Evolutionary conservation across 306 rosid species (phyloP).

Genomic region (Vicia villosa): DNA sequence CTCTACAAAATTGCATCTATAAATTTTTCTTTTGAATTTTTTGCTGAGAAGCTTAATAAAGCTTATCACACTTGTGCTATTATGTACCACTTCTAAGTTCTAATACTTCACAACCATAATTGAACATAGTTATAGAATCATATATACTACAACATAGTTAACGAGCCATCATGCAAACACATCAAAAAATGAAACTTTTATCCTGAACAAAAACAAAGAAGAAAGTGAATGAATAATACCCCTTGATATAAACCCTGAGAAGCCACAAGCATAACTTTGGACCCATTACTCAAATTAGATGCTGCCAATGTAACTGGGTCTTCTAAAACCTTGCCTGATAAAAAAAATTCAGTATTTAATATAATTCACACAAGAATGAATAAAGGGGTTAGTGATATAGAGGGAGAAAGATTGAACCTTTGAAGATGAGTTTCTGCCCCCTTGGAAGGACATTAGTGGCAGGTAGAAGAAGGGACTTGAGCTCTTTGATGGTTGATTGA

Average conservation of each 20-base stretch:
- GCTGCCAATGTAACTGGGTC: conserved; percentile 65
- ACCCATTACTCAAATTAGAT: conserved; percentile 62
- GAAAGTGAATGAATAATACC: conserved; percentile 47
- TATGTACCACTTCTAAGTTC: background rate
- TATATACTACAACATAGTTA: background rate
- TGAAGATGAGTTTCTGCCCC: conserved; percentile 92
- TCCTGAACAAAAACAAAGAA: background rate
- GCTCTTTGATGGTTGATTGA: conserved; percentile 65
- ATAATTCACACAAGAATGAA: conserved; percentile 27
- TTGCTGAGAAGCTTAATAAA: background rate
- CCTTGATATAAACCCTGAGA: conserved; percentile 96
- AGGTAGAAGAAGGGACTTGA: conserved; percentile 79
- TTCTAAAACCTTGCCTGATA: conserved; percentile 82
- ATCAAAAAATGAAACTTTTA: background rate
- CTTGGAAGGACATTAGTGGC: conserved; percentile 86
- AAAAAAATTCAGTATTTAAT: conserved; percentile 17
- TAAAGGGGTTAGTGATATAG: background rate
- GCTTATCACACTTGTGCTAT: conserved; percentile 7
- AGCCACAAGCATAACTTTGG: conserved; percentile 92
- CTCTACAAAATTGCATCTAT: conserved; percentile 3
- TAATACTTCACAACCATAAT: background rate
- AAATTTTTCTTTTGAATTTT: background rate
- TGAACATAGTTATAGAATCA: conserved; percentile 29
- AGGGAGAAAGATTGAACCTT: conserved; percentile 50
- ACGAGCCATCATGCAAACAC: conserved; percentile 8